A percentile compares a stretch with the other conserved stretches of the same genome.
Evolutionary conservation across 2,329 filamentous ascomycete species (phyloP).

Genomic region (Hyphodiscus sp.): DNA sequence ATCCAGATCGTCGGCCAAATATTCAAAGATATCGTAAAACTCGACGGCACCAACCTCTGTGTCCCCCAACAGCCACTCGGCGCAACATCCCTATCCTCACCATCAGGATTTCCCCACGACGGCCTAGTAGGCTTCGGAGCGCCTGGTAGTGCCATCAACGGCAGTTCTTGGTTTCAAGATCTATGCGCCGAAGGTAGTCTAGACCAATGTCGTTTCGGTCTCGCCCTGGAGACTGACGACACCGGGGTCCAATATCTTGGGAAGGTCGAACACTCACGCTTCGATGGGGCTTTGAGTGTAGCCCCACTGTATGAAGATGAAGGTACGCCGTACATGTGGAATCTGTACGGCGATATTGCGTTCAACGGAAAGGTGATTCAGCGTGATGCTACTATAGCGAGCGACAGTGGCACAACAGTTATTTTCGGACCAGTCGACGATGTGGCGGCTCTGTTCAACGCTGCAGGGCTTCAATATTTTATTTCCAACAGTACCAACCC

Average conservation of each 20-base stretch:
- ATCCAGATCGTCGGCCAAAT: conserved; percentile 2
- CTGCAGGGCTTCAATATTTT: conserved; percentile 6
- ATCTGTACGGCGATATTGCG: conserved; percentile 4
- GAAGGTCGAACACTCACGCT: neutral
- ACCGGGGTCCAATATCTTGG: neutral
- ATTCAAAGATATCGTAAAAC: conserved; percentile 2
- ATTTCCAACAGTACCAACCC: neutral
- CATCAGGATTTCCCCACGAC: neutral
- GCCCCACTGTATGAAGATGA: neutral
- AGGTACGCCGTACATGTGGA: neutral
- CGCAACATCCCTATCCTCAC: neutral
- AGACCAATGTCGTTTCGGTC: conserved; percentile 4
- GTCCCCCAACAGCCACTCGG: conserved; percentile 1
- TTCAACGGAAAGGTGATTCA: conserved; percentile 3
- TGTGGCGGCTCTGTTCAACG: conserved; percentile 6
- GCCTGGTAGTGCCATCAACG: neutral
- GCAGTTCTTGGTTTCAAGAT: conserved; percentile 4
- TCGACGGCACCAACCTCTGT: neutral
- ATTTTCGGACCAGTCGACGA: conserved; percentile 8
- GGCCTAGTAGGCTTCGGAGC: conserved; percentile 2
- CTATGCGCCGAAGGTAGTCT: conserved; percentile 1
- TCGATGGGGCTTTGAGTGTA: neutral
- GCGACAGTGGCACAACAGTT: conserved; percentile 10
- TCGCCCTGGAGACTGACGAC: neutral
- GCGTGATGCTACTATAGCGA: neutral